phyloP scores from a whole-genome alignment of 202 grass and related monocot species.

The Bolboschoenoplectus hybrid region DNA sequence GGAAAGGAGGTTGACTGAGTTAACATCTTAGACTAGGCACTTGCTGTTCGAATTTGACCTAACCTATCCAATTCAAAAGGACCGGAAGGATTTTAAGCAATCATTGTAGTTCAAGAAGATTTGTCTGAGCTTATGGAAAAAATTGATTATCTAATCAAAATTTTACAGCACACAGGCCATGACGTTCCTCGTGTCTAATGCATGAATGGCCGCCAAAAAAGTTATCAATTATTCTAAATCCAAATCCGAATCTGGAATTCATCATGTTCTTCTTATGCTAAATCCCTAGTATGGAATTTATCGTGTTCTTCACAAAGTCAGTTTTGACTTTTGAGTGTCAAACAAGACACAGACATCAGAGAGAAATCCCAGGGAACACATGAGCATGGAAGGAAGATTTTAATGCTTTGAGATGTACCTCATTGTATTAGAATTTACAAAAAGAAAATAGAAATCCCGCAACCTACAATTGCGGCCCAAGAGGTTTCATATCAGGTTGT shows the following conservation, averaged over 20 bases:
- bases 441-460: background rate
- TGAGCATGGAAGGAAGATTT: background rate
- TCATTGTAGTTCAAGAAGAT: background rate
- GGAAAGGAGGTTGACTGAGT: conserved; percentile 19
- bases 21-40: background rate
- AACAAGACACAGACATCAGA: background rate
- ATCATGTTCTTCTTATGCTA: conserved; percentile 3
- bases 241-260: background rate
- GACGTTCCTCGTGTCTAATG: background rate
- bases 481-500: background rate
- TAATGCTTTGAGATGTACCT: background rate
- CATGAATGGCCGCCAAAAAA: background rate
- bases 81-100: background rate
- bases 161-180: background rate
- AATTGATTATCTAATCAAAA: conserved; percentile 9
- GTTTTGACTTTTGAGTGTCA: background rate
- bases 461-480: background rate
- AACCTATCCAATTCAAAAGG: background rate
- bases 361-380: background rate
- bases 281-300: conserved; percentile 20
- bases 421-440: background rate
- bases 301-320: background rate
- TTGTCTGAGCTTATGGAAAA: background rate
- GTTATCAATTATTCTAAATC: background rate
- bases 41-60: background rate